These are phyloP conservation scores for Trichosanthes cucumerina DNA, from an alignment of 306 rosid genomes.

Conservation along the genomic window DNA sequence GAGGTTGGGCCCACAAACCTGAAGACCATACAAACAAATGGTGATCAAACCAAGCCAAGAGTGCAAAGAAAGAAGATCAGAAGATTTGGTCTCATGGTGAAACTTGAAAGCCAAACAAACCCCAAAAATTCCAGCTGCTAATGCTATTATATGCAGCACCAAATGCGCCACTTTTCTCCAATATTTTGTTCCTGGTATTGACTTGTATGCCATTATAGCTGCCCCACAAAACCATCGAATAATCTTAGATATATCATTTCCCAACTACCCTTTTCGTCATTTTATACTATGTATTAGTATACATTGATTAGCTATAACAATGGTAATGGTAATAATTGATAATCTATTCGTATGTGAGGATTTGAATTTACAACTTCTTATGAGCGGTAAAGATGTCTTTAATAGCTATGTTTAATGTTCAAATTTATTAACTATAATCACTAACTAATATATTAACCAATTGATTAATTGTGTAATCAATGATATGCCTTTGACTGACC, in stretches of 20 bases:
- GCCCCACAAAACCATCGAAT: slow-evolving; percentile 6
- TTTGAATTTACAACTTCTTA: no score
- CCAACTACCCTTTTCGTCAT: neutral
- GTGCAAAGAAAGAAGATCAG: slow-evolving; percentile 39
- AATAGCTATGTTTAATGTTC: no score
- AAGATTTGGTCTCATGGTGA: slow-evolving; percentile 8
- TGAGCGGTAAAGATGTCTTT: no score
- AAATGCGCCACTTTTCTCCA: slow-evolving; percentile 37
- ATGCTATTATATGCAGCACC: slow-evolving; percentile 41
- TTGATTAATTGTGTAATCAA: no score
- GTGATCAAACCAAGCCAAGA: slow-evolving; percentile 70
- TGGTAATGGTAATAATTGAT: no score
- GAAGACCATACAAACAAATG: slow-evolving; percentile 37
- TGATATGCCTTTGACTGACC: no score
- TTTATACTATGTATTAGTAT: no score
- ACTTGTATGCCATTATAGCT: slow-evolving; percentile 56
- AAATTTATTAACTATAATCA: no score
- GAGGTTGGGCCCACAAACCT: slow-evolving; percentile 24
- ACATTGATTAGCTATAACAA: no score
- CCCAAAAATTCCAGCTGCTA: slow-evolving; percentile 40
- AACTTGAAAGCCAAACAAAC: slow-evolving; percentile 31
- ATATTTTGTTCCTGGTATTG: slow-evolving; percentile 23
- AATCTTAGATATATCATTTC: no score
- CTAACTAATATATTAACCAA: no score
- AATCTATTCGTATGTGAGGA: no score